Conservation (phyloP, 306 rosid genomes). For the Heteromeles arbutifolia region DNA sequence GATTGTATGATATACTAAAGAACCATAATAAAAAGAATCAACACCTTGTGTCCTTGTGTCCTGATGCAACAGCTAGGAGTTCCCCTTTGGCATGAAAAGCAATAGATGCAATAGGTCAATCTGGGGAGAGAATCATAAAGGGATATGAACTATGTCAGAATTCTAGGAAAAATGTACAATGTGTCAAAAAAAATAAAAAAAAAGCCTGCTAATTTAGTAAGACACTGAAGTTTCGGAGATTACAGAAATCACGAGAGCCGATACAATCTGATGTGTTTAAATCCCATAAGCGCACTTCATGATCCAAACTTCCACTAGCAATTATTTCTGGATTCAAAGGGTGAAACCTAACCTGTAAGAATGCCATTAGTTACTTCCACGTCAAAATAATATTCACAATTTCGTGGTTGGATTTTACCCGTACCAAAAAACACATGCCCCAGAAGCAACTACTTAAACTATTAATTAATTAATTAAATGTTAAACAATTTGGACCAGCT, state of each 20-base stretch:
- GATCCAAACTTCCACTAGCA: constrained; percentile 99
- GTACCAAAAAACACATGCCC: not conserved
- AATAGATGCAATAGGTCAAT: constrained; percentile 92
- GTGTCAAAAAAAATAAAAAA: not conserved
- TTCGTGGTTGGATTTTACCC: not conserved
- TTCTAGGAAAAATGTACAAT: not conserved
- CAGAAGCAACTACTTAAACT: not conserved
- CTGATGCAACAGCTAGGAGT: constrained; percentile 87
- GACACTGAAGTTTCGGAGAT: constrained; percentile 10
- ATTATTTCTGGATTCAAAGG: constrained; percentile 74
- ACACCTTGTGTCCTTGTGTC: constrained; percentile 97
- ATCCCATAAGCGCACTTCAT: constrained; percentile 93
- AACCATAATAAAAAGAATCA: constrained; percentile 2
- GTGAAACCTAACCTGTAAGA: constrained; percentile 91
- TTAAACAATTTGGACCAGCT: not conserved
- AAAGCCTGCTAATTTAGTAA: not conserved
- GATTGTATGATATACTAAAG: not conserved
- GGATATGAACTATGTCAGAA: not conserved
- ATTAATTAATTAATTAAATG: not conserved
- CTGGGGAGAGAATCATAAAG: constrained; percentile 32
- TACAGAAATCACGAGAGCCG: constrained; percentile 78
- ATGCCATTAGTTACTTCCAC: constrained; percentile 3
- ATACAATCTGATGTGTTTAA: constrained; percentile 79
- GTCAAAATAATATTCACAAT: not conserved
- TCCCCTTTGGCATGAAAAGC: constrained; percentile 94